phyloP scores from a whole-genome alignment of 2,329 filamentous ascomycete species.

The Oidium heveae region DNA sequence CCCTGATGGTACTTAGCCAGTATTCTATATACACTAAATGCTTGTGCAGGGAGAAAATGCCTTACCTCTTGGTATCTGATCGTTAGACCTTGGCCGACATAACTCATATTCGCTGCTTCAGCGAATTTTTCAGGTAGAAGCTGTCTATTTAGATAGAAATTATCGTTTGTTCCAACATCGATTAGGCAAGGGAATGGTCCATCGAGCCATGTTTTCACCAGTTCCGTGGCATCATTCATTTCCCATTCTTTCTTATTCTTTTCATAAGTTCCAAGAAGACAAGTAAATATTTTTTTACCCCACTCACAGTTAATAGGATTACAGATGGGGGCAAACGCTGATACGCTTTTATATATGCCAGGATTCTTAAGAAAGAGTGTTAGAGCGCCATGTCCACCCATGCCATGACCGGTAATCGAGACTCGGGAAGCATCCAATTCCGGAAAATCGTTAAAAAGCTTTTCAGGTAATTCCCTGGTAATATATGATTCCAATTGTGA shows the following conservation, averaged over 20 bases:
- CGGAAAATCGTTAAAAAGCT: slow-evolving; percentile 47
- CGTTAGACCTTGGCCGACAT: slow-evolving; percentile 41
- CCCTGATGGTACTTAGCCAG: slow-evolving; percentile 21
- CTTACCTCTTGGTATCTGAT: slow-evolving; percentile 55
- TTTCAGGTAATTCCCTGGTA: slow-evolving; percentile 57
- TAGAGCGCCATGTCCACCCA: slow-evolving; percentile 90
- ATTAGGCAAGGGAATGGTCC: slow-evolving; percentile 50
- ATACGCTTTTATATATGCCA: slow-evolving; percentile 67
- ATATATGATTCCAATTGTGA: slow-evolving; percentile 96
- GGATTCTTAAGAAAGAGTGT: slow-evolving; percentile 84
- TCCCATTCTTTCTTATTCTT: slow-evolving; percentile 49
- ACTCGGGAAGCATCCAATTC: slow-evolving; percentile 46
- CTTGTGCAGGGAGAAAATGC: slow-evolving; percentile 9
- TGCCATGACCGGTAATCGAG: slow-evolving; percentile 79
- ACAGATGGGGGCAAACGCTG: slow-evolving; percentile 70
- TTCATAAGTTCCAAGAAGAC: slow-evolving; percentile 44
- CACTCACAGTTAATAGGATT: slow-evolving; percentile 74
- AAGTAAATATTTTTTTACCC: slow-evolving; percentile 84
- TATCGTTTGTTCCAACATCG: slow-evolving; percentile 82
- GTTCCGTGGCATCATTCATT: slow-evolving; percentile 75
- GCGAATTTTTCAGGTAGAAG: slow-evolving; percentile 84
- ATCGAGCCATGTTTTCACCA: slow-evolving; percentile 40
- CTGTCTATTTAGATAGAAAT: slow-evolving; percentile 89
- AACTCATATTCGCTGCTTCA: slow-evolving; percentile 50
- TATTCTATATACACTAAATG: background rate